A percentile compares a stretch with the other conserved stretches of the same genome.
These are phyloP conservation scores for Mucor circinelloides DNA, from an alignment of 371 early-diverging fungal genomes.

Conservation along the genomic window DNA sequence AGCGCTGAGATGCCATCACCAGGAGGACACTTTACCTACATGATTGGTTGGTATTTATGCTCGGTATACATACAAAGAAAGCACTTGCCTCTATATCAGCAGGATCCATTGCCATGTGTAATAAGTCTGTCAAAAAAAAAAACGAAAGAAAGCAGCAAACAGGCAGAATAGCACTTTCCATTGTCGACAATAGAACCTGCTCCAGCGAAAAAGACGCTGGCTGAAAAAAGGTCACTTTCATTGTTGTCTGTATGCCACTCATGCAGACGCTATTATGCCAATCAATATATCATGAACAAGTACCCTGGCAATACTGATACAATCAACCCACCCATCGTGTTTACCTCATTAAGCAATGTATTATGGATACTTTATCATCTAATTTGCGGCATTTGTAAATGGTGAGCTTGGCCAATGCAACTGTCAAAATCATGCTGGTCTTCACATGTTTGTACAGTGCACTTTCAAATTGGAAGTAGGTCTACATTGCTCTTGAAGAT, in stretches of 20 bases:
- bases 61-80: too few relatives aligned
- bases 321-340: neutral
- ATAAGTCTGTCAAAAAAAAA: neutral
- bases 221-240: neutral
- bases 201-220: neutral
- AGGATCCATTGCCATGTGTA: neutral
- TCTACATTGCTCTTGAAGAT: neutral
- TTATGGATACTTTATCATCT: too few relatives aligned
- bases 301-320: neutral
- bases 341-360: too few relatives aligned
- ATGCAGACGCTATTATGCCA: neutral
- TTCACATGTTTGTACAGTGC: neutral
- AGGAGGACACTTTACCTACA: slow-evolving; percentile 46
- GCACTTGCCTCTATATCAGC: neutral
- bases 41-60: neutral
- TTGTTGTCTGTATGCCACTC: too few relatives aligned
- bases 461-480: neutral
- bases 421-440: neutral
- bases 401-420: neutral
- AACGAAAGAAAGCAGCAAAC: neutral
- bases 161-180: neutral
- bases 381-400: neutral
- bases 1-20: slow-evolving; percentile 80
- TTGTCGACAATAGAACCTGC: neutral
- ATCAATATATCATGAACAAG: neutral